Evolutionary conservation across 192 early-diverging fungal genomes (phyloP).

Genomic region (Mortierella alpina): DNA sequence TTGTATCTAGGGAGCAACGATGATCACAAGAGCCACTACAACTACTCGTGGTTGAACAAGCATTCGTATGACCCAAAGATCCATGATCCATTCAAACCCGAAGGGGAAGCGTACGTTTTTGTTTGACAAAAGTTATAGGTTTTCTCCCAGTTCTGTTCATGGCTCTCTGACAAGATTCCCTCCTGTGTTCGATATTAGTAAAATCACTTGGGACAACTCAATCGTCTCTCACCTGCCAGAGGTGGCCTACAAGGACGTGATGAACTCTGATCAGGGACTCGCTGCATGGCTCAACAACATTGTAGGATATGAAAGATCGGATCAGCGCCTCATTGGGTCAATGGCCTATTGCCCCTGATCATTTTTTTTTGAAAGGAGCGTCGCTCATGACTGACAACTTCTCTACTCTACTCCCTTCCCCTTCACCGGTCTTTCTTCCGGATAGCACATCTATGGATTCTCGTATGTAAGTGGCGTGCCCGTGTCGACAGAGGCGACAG

Average conservation of each 20-base stretch:
- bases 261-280: slow-evolving; percentile 76
- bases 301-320: slow-evolving; percentile 40
- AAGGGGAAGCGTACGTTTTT: slow-evolving; percentile 37
- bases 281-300: slow-evolving; percentile 75
- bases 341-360: not conserved
- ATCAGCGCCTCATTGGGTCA: slow-evolving; percentile 1
- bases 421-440: not conserved
- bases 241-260: slow-evolving; percentile 67
- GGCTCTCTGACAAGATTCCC: not conserved
- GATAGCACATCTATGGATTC: slow-evolving; percentile 73
- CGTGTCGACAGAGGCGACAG: slow-evolving; percentile 69
- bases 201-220: slow-evolving; percentile 53
- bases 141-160: slow-evolving; percentile 7
- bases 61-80: slow-evolving; percentile 75
- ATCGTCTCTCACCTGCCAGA: slow-evolving; percentile 38
- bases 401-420: not conserved
- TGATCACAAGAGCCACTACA: slow-evolving; percentile 68
- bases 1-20: slow-evolving; percentile 58
- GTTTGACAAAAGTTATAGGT: no score
- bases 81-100: slow-evolving; percentile 23
- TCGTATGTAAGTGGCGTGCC: slow-evolving; percentile 82
- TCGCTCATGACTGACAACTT: not conserved
- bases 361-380: not conserved
- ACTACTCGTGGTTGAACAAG: slow-evolving; percentile 69
- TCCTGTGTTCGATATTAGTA: slow-evolving; percentile 9